Conservation (phyloP, 1,139 yeast species). For the Scheffersomyces stambukii region DNA sequence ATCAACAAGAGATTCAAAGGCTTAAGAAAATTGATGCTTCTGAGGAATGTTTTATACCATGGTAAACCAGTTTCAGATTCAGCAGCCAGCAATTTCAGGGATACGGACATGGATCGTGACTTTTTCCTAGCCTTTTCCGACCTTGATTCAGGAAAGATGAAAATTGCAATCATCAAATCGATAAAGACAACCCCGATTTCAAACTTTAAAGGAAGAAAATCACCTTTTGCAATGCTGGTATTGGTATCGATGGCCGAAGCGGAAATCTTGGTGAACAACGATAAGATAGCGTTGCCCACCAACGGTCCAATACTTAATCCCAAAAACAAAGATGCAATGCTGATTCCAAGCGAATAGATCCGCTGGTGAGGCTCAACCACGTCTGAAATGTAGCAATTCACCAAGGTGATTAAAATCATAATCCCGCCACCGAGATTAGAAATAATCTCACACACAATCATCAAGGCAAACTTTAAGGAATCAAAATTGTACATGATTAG, state of each 20-base stretch:
- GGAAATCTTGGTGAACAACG: conserved; percentile 12
- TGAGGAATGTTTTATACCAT: conserved; percentile 1
- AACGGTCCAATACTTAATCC: conserved; percentile 68
- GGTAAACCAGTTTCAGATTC: not conserved
- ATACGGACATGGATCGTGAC: conserved; percentile 41
- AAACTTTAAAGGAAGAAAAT: conserved; percentile 27
- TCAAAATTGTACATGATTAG: conserved; percentile 26
- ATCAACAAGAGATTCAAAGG: conserved; percentile 44
- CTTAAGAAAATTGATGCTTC: conserved; percentile 25
- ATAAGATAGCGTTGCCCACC: conserved; percentile 41
- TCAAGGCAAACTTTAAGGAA: conserved; percentile 26
- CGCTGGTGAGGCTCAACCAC: conserved; percentile 54
- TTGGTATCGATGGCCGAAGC: too few relatives aligned
- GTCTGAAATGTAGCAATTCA: conserved; percentile 62
- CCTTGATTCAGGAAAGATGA: conserved; percentile 58
- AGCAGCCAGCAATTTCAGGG: conserved; percentile 5
- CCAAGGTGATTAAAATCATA: conserved; percentile 45
- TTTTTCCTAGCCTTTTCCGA: conserved; percentile 40
- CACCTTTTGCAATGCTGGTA: conserved; percentile 13
- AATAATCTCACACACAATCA: conserved; percentile 35
- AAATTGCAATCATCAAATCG: conserved; percentile 23
- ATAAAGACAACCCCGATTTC: conserved; percentile 24
- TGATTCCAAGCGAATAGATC: conserved; percentile 51
- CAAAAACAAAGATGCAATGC: conserved; percentile 52
- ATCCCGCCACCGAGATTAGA: conserved; percentile 56